Evolutionary conservation across 345 rosid species (phyloP).

Genomic region (Lumnitzera racemosa): DNA sequence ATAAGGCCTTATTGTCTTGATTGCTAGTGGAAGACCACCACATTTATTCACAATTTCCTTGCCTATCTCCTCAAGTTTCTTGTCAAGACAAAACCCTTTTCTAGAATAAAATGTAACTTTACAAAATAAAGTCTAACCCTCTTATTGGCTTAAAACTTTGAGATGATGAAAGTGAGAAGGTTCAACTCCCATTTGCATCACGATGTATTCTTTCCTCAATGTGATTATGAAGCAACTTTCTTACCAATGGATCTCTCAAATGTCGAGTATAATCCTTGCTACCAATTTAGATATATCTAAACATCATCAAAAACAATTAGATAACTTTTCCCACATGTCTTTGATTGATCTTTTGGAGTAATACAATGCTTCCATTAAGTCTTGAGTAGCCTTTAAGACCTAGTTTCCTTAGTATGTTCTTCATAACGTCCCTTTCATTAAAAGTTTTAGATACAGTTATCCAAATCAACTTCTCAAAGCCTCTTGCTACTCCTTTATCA

Average conservation of each 20-base stretch:
- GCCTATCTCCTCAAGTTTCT: not conserved
- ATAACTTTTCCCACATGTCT: constrained; percentile 7
- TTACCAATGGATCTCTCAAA: not conserved
- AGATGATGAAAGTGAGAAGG: not conserved
- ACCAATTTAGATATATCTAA: constrained; percentile 9
- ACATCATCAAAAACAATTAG: constrained; percentile 22
- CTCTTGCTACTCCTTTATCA: constrained; percentile 5
- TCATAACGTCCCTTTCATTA: constrained; percentile 13
- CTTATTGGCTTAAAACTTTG: not conserved
- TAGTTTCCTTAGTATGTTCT: constrained; percentile 14
- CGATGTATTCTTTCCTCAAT: not conserved
- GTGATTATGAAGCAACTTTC: constrained; percentile 1
- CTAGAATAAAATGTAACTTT: not conserved
- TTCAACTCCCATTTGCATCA: not conserved
- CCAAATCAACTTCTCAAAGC: constrained; percentile 19
- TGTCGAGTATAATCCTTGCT: not conserved
- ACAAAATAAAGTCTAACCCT: not conserved
- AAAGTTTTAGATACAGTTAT: constrained; percentile 19
- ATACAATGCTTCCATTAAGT: constrained; percentile 1
- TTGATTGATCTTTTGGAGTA: constrained; percentile 8
- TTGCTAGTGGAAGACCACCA: constrained; percentile 5
- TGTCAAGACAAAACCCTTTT: not conserved
- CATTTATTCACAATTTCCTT: not conserved
- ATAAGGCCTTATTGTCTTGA: constrained; percentile 1
- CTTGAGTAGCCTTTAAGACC: constrained; percentile 3